Base-by-base conservation (phyloP, 257 asterid genomes). In the Nicotiana undulata region DNA sequence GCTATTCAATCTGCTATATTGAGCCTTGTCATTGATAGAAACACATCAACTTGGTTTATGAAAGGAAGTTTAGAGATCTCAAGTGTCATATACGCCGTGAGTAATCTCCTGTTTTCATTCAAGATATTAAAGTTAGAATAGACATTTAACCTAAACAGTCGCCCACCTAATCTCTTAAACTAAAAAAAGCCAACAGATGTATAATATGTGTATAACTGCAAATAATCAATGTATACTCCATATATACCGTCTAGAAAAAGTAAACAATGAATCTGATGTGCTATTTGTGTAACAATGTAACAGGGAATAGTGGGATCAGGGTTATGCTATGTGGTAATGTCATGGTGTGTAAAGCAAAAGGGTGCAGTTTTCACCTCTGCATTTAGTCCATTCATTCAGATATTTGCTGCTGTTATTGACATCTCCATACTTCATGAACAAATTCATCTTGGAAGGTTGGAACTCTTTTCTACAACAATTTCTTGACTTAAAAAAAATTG, bases 231-330 rank as follows among this genome's bases (percentile, higher is more conserved):
- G 49, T 40, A 6, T 40, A 40, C 8, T 40, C 11, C 1, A 40
- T 7, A 3, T 40, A 40, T 40, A 40, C 12, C 0, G 12, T 0
- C 49, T 7, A 40, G 3, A 40, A 8, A 40, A 40, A 8, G 3
- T 40, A 40, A 40, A 40, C 11, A 40, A 40, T 8, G 49, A 40
- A 40, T 40, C 3, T 40, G 3, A 9, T 3, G 1, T 12, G 3
- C 49, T 40, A 9, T 40, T 40, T 40, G 12, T 40, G 49, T 15
- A 20, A 6, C 86, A 93, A 3, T 40, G 46, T 13, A 20, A 6
- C 86, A 93, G 98, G 98, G 97, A 9, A 55, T 86, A 5, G 90
- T 93, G 55, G 98, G 92, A 83, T 90, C 98, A n/a, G 97, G 98
- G 0, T 8, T 93, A 28, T 88, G 94, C 63, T 89, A 89, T 53